Percentiles rank a stretch among this genome's conserved stretches.
Evolutionary conservation across 805 yeast genomes (phyloP).

Genomic region (Candida namnaoensis): DNA sequence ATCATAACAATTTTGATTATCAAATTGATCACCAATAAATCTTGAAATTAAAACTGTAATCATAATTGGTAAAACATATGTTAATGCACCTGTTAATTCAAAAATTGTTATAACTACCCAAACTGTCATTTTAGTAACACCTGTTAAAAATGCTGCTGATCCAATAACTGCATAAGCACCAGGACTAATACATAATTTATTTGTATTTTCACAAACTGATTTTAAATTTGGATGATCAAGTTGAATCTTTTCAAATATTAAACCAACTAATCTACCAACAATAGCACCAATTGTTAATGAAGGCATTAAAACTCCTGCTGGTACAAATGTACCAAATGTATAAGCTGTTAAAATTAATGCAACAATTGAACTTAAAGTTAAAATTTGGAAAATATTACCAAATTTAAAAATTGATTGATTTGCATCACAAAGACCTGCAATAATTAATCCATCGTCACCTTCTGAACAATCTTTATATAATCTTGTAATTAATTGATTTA

Average conservation of each 20-base stretch:
- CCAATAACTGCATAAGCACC: conserved; percentile 88
- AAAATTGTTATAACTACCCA: conserved; percentile 74
- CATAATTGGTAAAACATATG: conserved; percentile 83
- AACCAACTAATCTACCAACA: conserved; percentile 48
- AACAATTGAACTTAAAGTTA: conserved; percentile 17
- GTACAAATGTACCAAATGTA: conserved; percentile 59
- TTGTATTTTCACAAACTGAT: conserved; percentile 30
- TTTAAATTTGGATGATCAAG: conserved; percentile 24
- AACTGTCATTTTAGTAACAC: conserved; percentile 73
- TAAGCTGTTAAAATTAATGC: conserved; percentile 59
- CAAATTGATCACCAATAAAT: conserved; percentile 57
- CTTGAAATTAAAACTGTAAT: conserved; percentile 69
- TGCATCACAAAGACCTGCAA: conserved; percentile 18
- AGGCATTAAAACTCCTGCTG: conserved; percentile 64
- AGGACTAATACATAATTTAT: conserved; percentile 59
- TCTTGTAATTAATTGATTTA: conserved; percentile 47
- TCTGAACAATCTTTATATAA: conserved; percentile 60
- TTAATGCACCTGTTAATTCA: conserved; percentile 80
- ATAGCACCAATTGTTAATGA: conserved; percentile 55
- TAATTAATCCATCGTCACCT: conserved; percentile 12
- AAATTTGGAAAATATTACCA: conserved; percentile 6
- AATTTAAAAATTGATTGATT: conserved; percentile 4
- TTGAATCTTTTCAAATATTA: conserved; percentile 41
- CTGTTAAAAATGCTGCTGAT: conserved; percentile 75
- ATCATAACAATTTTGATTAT: conserved; percentile 59